Conservation (phyloP, 331 rosid species). For the Quercus tomentella region DNA sequence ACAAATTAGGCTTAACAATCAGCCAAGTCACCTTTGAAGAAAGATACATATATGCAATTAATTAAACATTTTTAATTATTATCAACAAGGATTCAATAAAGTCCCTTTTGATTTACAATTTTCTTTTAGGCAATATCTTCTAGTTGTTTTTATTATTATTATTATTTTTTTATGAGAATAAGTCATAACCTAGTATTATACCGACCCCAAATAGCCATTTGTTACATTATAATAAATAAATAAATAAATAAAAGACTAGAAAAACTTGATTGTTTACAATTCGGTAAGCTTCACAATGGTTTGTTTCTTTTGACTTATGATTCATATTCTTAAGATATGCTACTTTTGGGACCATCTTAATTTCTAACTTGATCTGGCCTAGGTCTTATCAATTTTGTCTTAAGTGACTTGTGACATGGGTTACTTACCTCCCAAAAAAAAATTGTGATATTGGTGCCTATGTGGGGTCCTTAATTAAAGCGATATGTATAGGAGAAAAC, state of each 20-base stretch:
- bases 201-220: slow-evolving; percentile 20
- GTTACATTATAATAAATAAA: slow-evolving; percentile 18
- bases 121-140: background rate
- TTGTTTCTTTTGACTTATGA: slow-evolving; percentile 40
- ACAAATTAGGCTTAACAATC: slow-evolving; percentile 10
- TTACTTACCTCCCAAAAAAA: background rate
- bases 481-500: slow-evolving; percentile 41
- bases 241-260: too few species aligned
- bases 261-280: slow-evolving; percentile 19
- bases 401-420: slow-evolving; percentile 23
- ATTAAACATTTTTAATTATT: background rate
- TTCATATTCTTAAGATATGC: slow-evolving; percentile 30
- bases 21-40: background rate
- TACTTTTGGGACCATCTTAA: slow-evolving; percentile 36
- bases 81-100: background rate
- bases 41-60: too few species aligned
- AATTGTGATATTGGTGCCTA: slow-evolving; percentile 28
- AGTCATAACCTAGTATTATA: slow-evolving; percentile 21
- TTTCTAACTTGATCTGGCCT: slow-evolving; percentile 23
- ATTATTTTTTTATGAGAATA: background rate
- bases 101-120: background rate
- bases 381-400: slow-evolving; percentile 23
- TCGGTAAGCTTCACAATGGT: slow-evolving; percentile 23
- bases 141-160: background rate
- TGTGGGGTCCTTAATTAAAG: slow-evolving; percentile 40